Base-by-base conservation (phyloP, 23 red algal genomes). In the Agarophyton chilense region DNA sequence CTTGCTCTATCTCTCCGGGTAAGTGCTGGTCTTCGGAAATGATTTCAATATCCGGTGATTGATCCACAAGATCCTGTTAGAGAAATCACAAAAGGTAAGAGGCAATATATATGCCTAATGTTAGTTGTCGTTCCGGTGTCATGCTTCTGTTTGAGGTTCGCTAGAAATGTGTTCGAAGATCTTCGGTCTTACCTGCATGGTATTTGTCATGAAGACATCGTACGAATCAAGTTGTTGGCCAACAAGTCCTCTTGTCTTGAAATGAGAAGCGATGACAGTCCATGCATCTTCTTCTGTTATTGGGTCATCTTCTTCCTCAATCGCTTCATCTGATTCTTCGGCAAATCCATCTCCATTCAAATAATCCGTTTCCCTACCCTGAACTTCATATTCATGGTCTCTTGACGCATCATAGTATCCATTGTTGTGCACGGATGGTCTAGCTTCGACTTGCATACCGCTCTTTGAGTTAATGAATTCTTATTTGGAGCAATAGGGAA, bases 151-250 rank as follows among this genome's bases (percentile, higher is more conserved):
- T 50, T 52, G 40, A 14, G n/a, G 53, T 28, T 65, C 47, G 46
- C 1, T 10, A 35, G 0, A 62, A 35, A n/a, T n/a, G n/a, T n/a
- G n/a, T n/a, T n/a, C 36, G 25, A 12, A 16, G 6, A 2, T 22
- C 14, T 4, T 12, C 8, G 22, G 25, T 18, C 85, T 61, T 92
- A 92, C 92, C 89, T 96, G 94, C 90, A 98, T 98, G 39, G 90
- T 94, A 39, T 90, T 77, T 32, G 84, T 83, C 32, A 99, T 79
- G 53, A 99, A 99, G 54, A 92, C 89, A 81, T 99, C 93, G 83
- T 84, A 99, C 14, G 93, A 96, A 53, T 99, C 91, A 12, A 99
- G 90, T 71, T 99, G 97, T 83, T 99, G 97, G 8, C 90, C 51
- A 14, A 99, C 97, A 14, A 99, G 82, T 24, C 97, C 97, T 26